Evolutionary conservation across 306 rosid species (phyloP).

Genomic region (Benincasa hispida): DNA sequence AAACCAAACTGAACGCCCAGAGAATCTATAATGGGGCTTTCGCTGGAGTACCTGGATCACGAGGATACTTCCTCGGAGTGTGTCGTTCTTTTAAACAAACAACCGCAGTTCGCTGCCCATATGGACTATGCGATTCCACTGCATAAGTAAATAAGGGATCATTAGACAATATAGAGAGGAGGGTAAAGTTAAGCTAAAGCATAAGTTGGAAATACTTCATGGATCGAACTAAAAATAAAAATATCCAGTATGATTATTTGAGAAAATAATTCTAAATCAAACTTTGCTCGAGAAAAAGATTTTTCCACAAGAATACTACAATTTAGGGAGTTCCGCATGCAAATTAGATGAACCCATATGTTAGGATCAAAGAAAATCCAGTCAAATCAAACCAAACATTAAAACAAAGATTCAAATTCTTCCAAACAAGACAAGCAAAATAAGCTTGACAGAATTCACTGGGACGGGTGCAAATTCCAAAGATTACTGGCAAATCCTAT

Average conservation of each 20-base stretch:
- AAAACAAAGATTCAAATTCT: neutral
- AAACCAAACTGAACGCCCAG: constrained; percentile 4
- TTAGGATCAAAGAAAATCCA: neutral
- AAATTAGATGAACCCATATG: neutral
- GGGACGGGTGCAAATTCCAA: neutral
- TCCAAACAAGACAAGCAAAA: neutral
- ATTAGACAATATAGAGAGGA: neutral
- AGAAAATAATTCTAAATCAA: neutral
- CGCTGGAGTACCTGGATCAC: constrained; percentile 71
- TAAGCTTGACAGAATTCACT: neutral
- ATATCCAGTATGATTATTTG: neutral
- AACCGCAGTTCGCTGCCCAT: constrained; percentile 75
- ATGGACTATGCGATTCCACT: constrained; percentile 80
- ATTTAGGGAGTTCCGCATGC: neutral
- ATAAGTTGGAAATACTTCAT: neutral
- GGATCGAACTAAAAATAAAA: neutral
- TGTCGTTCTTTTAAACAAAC: constrained; percentile 48
- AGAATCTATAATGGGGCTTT: constrained; percentile 48
- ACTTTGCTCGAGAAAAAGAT: neutral
- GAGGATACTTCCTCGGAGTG: constrained; percentile 71
- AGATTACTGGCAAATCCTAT: neutral
- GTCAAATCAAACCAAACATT: neutral
- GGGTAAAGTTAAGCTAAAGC: neutral
- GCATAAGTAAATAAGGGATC: constrained; percentile 1
- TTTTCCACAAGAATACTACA: neutral